A percentile compares a stretch with the other conserved stretches of the same genome.
phyloP scores from a whole-genome alignment of 441 rosid species.

The Syzygium malaccense region DNA sequence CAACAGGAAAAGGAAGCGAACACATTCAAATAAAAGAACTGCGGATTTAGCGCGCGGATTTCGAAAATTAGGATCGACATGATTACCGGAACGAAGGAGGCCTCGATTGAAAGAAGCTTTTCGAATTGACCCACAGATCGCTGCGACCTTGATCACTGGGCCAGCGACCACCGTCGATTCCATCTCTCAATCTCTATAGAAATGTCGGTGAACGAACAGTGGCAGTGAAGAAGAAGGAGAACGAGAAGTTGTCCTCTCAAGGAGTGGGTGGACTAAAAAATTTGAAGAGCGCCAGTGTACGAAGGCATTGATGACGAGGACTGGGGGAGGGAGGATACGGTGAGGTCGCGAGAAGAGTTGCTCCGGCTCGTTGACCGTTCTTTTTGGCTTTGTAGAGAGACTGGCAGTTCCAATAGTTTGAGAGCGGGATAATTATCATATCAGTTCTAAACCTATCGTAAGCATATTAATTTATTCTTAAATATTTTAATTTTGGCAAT shows the following conservation, averaged over 20 bases:
- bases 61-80: background rate
- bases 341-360: background rate
- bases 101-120: slow-evolving; percentile 57
- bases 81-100: slow-evolving; percentile 55
- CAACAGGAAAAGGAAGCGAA: background rate
- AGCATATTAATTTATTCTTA: background rate
- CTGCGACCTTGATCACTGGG: slow-evolving; percentile 52
- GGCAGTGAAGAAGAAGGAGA: background rate
- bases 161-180: slow-evolving; percentile 20
- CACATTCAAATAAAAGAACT: background rate
- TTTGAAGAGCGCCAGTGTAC: background rate
- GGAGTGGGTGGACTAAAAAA: background rate
- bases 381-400: background rate
- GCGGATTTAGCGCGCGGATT: background rate
- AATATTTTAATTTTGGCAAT: fast-evolving
- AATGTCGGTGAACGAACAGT: background rate
- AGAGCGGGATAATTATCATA: background rate
- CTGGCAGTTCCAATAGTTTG: background rate
- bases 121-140: slow-evolving; percentile 66
- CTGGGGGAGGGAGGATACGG: no score
- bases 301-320: background rate
- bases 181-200: background rate
- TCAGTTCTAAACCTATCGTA: background rate
- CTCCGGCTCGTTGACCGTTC: background rate
- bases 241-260: background rate